Evolutionary conservation across 805 yeast genomes (phyloP).

Genomic region (Kazachstania africana): DNA sequence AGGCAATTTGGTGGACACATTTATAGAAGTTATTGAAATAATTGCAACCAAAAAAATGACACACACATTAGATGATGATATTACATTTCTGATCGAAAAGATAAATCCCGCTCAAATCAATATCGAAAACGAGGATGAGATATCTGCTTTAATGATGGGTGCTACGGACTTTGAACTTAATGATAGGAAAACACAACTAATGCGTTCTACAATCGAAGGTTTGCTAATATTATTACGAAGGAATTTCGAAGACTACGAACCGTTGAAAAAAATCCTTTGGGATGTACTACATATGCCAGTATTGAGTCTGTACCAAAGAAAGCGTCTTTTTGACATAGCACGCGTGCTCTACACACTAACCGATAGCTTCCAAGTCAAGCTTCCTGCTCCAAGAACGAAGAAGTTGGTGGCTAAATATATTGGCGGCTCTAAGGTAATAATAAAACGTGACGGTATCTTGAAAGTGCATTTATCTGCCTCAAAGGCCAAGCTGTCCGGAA

Average conservation of each 20-base stretch:
- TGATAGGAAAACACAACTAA: constrained; percentile 14
- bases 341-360: constrained; percentile 53
- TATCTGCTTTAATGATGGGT: constrained; percentile 5
- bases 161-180: constrained; percentile 5
- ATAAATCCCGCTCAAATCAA: constrained; percentile 15
- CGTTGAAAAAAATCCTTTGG: constrained; percentile 58
- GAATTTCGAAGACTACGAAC: constrained; percentile 32
- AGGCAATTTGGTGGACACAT: constrained; percentile 33
- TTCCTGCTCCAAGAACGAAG: constrained; percentile 58
- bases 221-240: constrained; percentile 14
- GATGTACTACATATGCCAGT: constrained; percentile 50
- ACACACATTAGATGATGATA: constrained; percentile 54
- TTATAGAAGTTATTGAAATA: constrained; percentile 45
- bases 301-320: constrained; percentile 45
- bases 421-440: constrained; percentile 42
- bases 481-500: constrained; percentile 6
- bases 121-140: constrained; percentile 11
- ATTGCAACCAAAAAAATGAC: constrained; percentile 58
- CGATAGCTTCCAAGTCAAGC: constrained; percentile 47
- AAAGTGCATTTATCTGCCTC: constrained; percentile 20
- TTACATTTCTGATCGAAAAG: constrained; percentile 26
- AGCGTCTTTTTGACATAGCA: constrained; percentile 52
- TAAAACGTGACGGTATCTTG: constrained; percentile 41
- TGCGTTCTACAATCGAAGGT: constrained; percentile 21
- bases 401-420: constrained; percentile 47